These are phyloP conservation scores for Penicillium flavigenum DNA, from an alignment of 495 filamentous ascomycete genomes.

Conservation along the genomic window DNA sequence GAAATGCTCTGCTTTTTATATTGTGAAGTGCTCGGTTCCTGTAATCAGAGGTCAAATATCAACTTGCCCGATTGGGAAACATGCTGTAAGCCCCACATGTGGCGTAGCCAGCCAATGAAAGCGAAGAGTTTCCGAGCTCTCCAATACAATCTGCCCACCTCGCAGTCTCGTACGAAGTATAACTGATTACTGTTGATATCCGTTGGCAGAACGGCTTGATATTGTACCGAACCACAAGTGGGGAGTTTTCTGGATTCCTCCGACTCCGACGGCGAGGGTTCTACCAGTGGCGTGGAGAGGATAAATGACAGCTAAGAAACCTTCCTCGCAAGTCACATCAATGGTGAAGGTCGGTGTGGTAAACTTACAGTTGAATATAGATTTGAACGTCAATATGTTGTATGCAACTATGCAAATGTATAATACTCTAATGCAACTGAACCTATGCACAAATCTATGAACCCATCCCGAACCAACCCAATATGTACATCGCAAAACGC, in stretches of 20 bases:
- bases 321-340: not conserved
- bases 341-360: not conserved
- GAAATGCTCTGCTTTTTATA: not conserved
- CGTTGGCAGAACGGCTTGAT: not conserved
- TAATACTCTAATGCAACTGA: not conserved
- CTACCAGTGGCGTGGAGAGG: not conserved
- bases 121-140: not conserved
- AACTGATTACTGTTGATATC: not conserved
- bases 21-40: not conserved
- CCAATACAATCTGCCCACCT: not conserved
- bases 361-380: not conserved
- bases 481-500: constrained; percentile 16
- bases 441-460: not conserved
- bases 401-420: constrained; percentile 6
- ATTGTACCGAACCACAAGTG: not conserved
- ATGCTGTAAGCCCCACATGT: not conserved
- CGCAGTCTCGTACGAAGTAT: not conserved
- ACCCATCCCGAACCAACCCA: constrained; percentile 4
- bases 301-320: too few relatives aligned
- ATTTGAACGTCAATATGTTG: not conserved
- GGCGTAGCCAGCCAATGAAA: not conserved
- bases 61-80: not conserved
- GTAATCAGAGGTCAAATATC: not conserved
- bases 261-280: not conserved
- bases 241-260: not conserved